Conservation (phyloP, 306 rosid species). For the Hippophae rhamnoides region DNA sequence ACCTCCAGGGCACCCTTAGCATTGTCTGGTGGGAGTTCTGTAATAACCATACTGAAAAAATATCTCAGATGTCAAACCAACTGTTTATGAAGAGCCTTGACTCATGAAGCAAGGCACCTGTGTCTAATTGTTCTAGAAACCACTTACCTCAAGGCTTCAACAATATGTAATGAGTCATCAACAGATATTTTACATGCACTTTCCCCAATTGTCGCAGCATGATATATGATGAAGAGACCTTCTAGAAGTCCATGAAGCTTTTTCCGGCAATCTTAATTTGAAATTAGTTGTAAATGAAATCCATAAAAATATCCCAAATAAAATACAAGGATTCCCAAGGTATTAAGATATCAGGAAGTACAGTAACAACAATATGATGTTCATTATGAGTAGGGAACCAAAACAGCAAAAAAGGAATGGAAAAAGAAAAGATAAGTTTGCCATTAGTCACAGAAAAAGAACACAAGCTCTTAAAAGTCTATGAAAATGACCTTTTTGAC, state of each 20-base stretch:
- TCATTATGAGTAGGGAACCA: too few relatives aligned
- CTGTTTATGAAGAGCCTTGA: conserved; percentile 9
- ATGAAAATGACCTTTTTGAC: too few relatives aligned
- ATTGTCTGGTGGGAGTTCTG: conserved; percentile 83
- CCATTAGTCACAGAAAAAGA: too few relatives aligned
- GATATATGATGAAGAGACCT: conserved; percentile 86
- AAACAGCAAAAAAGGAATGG: too few relatives aligned
- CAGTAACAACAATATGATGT: too few relatives aligned
- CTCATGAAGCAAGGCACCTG: conserved; percentile 18
- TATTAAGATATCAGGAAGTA: not conserved
- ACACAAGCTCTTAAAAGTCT: too few relatives aligned
- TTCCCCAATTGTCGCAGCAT: conserved; percentile 75
- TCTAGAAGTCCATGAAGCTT: conserved; percentile 93
- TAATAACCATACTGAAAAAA: conserved; percentile 70
- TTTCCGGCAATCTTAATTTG: conserved; percentile 75
- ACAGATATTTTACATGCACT: conserved; percentile 83
- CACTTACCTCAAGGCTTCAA: conserved; percentile 84
- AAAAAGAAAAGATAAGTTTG: too few relatives aligned
- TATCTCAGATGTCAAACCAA: conserved; percentile 22
- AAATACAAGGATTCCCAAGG: not conserved
- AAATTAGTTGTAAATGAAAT: conserved; percentile 9
- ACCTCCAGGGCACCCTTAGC: conserved; percentile 89
- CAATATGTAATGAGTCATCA: conserved; percentile 88
- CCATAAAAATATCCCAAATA: not conserved
- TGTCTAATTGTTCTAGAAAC: conserved; percentile 12